These are phyloP conservation scores for Mediolabrus comicus DNA, from an alignment of 108 stramenopile genomes.

Conservation along the genomic window DNA sequence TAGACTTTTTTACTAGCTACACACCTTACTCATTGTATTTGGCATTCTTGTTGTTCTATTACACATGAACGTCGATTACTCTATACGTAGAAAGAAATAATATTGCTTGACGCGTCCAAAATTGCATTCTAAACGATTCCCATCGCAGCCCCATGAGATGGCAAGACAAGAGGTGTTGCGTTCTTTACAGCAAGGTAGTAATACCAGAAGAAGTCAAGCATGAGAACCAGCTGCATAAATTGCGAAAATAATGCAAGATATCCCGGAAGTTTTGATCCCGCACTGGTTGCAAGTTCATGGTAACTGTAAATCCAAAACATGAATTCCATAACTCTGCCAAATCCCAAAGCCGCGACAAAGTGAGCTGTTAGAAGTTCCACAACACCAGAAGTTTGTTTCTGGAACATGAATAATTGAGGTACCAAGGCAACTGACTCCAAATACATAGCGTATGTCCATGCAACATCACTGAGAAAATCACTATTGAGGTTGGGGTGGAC, in stretches of 20 bases:
- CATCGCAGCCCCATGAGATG: slow-evolving; percentile 72
- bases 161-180: slow-evolving; percentile 87
- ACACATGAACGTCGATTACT: background rate
- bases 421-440: slow-evolving; percentile 93
- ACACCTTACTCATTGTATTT: background rate
- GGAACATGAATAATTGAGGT: slow-evolving; percentile 99
- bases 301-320: slow-evolving; percentile 98
- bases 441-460: slow-evolving; percentile 99
- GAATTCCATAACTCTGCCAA: slow-evolving; percentile 94
- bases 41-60: background rate
- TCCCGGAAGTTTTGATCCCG: slow-evolving; percentile 90
- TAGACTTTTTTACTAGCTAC: background rate
- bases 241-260: slow-evolving; percentile 95
- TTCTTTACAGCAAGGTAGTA: slow-evolving; percentile 92
- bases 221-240: slow-evolving; percentile 94
- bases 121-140: slow-evolving; percentile 70
- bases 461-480: slow-evolving; percentile 93
- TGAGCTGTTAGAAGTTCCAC: slow-evolving; percentile 89
- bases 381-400: slow-evolving; percentile 83
- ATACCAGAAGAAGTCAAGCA: slow-evolving; percentile 98
- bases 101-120: background rate
- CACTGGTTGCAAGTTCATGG: slow-evolving; percentile 91
- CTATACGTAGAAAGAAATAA: background rate
- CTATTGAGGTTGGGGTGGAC: slow-evolving; percentile 94
- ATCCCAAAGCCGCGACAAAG: slow-evolving; percentile 92